phyloP scores from a whole-genome alignment of 2,329 filamentous ascomycete species.

The Diaporthe sp. region DNA sequence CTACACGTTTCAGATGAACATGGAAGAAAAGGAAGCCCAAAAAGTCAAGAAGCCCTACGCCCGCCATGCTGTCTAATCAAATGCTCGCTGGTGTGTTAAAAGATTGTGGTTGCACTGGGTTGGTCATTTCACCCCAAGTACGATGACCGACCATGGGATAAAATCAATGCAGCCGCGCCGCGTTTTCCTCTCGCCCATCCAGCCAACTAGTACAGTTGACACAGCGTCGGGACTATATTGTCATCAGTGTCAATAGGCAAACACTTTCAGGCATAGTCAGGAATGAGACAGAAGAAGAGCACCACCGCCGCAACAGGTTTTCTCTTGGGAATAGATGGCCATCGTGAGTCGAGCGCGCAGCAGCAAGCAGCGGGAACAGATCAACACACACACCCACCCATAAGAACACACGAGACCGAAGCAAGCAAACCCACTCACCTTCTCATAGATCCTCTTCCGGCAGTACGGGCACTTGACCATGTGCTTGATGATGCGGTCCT shows the following conservation, averaged over 20 bases:
- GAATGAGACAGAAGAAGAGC: neutral
- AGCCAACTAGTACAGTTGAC: constrained; percentile 65
- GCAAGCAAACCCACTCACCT: constrained; percentile 64
- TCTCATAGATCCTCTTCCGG: constrained; percentile 71
- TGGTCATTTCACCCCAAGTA: too few species aligned
- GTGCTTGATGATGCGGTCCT: constrained; percentile 79
- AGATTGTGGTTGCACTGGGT: neutral
- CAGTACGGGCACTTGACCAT: constrained; percentile 78
- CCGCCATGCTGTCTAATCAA: neutral
- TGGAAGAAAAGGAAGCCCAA: neutral
- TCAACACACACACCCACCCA: neutral
- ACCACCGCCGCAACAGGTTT: neutral
- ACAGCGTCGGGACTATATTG: constrained; percentile 57
- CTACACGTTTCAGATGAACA: constrained; percentile 12
- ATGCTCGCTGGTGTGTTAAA: constrained; percentile 12
- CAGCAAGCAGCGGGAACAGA: neutral
- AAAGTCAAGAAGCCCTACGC: neutral
- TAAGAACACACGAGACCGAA: neutral
- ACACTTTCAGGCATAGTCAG: neutral
- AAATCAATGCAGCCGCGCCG: neutral
- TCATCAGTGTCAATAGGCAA: neutral
- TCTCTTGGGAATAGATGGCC: neutral
- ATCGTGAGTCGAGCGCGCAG: neutral
- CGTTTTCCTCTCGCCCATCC: constrained; percentile 60
- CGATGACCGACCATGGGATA: neutral